Evolutionary conservation across 352 stramenopile genomes (phyloP), one percentile per base, ranked within the genome.

Genomic region (Phytopythium vexans): DNA sequence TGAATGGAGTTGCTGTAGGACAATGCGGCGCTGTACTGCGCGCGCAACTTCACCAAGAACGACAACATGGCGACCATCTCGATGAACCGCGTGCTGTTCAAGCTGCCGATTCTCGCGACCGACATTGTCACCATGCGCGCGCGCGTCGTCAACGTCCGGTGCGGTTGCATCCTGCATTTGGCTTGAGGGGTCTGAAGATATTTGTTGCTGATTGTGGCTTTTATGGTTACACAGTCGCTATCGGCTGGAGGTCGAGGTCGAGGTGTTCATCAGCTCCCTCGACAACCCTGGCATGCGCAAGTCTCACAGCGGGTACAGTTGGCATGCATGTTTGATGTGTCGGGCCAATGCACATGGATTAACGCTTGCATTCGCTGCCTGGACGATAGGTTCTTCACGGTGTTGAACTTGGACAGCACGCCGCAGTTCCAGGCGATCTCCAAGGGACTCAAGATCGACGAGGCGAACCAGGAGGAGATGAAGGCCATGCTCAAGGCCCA

Each of bases 11-110:
- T 2, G 35, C 14, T 40, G 32, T 37, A 86, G 72, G 80, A 90
- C 60, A 74, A 70, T 50, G 75, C 74, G 8, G 80, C 77, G 14
- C 53, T 86, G 34, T 85, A 88, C 58, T 88, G 77, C 44, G 77
- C 80, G 14, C 76, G 77, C 33, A 86, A 76, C 42, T 90, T 88
- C 42, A 82, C 77, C 6, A 87, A 86, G 49, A 88, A 77, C 64
- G 74, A 85, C 52, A 75, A 74, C 53, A 90, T 90, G 75, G 77
- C 83, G 38, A 90, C 80, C 4, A 79, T 88, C 56, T 64, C 77
- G 12, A 88, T 90, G 77, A 87, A 90, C 58, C 80, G 80, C 56
- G 63, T 88, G 58, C 54, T 78, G 15, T 90, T 90, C 51, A 87
- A 85, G 56, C 64, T 88, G 37, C 80, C 77, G 32, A 88, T 90